Percentiles rank a stretch among this genome's conserved stretches.
phyloP scores from a whole-genome alignment of 768 basidiomycete genomes.

The Tulasnella sp. region DNA sequence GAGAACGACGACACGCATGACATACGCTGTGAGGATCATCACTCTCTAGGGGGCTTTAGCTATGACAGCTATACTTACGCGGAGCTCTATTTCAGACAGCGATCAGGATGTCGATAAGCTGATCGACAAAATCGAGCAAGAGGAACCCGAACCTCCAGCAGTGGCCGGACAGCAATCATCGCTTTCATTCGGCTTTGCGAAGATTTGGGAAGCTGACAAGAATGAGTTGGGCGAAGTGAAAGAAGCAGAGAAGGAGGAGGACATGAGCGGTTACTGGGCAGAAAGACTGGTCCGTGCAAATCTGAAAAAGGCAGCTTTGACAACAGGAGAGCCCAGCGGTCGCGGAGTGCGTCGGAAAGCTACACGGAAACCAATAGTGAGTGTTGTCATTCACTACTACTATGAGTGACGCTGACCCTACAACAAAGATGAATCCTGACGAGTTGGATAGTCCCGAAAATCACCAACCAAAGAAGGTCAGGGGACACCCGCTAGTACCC shows the following conservation, averaged over 20 bases:
- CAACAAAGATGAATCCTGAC: not conserved
- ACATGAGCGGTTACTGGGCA: slow-evolving; percentile 65
- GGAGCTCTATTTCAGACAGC: slow-evolving; percentile 43
- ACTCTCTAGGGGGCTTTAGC: slow-evolving; percentile 24
- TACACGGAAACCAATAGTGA: slow-evolving; percentile 22
- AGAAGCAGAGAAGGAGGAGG: slow-evolving; percentile 40
- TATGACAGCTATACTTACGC: not conserved
- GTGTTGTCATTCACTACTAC: not conserved
- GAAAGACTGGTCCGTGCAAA: slow-evolving; percentile 32
- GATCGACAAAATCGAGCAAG: slow-evolving; percentile 73
- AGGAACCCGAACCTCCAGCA: slow-evolving; percentile 44
- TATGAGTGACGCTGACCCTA: not conserved
- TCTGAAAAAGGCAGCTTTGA: slow-evolving; percentile 39
- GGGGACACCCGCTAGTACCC: not conserved
- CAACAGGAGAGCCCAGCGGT: slow-evolving; percentile 46
- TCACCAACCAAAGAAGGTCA: slow-evolving; percentile 1
- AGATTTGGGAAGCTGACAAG: slow-evolving; percentile 80
- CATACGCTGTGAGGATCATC: not conserved
- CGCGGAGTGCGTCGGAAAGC: slow-evolving; percentile 67
- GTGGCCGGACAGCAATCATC: slow-evolving; percentile 37
- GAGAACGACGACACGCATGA: slow-evolving; percentile 38
- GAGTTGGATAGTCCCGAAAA: slow-evolving; percentile 10
- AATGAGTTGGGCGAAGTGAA: slow-evolving; percentile 56
- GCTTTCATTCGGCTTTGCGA: slow-evolving; percentile 73
- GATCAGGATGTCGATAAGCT: slow-evolving; percentile 76